Evolutionary conservation across 2,329 filamentous ascomycete species (phyloP), one percentile per base, ranked within the genome.

Genomic region (Colletotrichum somersetense): DNA sequence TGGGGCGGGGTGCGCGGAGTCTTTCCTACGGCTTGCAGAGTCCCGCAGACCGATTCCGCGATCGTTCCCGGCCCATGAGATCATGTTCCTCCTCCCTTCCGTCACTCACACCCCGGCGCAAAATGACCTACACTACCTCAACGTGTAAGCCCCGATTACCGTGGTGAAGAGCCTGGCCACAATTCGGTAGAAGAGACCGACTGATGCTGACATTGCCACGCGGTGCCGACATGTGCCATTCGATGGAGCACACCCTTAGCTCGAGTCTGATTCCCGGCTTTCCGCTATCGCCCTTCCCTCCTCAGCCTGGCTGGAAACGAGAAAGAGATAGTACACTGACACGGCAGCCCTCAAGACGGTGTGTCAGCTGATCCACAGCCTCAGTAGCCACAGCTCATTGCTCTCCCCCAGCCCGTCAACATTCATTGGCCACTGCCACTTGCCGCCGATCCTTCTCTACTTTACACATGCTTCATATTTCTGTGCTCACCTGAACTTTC

Each of bases 291-390:
- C 16, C 62, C 48, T 10, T 33, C 56, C 40, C 11, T 56, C 55
- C 30, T 61, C 62, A 30, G 38, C 56, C 61, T 63, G n/a, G 10
- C n/a, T n/a, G 38, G 18, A 48, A 44, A 38, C 30, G 38, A 35
- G 35, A 67, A 40, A 26, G 26, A 63, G n/a, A 30, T 35, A 58
- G 44, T 38, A 26, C 8, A 57, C 38, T 62, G 30, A 52, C 38
- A 35, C 53, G 46, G n/a, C 30, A 23, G 53, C 57, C 58, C 64
- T 52, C 50, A 40, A 59, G 42, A 23, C 57, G 38, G 52, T 68
- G 44, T 33, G 59, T 72, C 66, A 72, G 70, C 70, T 69, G 70
- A 72, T 66, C 61, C 61, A 56, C 53, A 59, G 33, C 44, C 65
- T 42, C 20, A 18, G 42, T 59, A 63, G 56, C 53, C 65, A 59